These are phyloP conservation scores for Podospora pseudopauciseta DNA, from an alignment of 495 filamentous ascomycete species.

Conservation along the genomic window DNA sequence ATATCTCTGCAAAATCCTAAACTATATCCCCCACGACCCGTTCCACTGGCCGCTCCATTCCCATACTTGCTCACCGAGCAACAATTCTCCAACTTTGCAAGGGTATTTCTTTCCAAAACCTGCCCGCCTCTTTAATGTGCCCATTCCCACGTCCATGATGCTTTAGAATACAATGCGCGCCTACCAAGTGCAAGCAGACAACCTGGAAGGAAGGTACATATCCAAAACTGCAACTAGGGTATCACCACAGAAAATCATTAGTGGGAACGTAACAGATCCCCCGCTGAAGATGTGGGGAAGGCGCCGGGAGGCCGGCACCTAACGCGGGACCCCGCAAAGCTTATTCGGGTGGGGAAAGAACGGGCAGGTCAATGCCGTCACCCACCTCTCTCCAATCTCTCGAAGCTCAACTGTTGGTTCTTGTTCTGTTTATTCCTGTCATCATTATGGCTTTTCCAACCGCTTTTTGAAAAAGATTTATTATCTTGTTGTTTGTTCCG, in stretches of 20 bases:
- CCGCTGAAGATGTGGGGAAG: neutral
- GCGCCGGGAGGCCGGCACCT: neutral
- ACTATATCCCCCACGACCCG: neutral
- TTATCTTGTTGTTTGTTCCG: neutral
- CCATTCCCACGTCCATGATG: neutral
- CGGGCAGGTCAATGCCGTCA: neutral
- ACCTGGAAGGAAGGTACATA: no score
- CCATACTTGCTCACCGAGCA: neutral
- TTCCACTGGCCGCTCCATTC: neutral
- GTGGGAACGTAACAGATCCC: neutral
- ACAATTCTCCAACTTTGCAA: neutral
- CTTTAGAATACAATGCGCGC: neutral
- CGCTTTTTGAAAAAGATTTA: neutral
- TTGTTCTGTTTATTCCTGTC: no score
- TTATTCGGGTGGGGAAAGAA: neutral
- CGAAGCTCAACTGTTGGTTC: neutral
- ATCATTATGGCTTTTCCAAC: neutral
- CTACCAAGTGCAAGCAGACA: no score
- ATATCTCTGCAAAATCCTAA: neutral
- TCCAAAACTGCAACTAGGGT: neutral
- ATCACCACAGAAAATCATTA: neutral
- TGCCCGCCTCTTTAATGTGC: neutral
- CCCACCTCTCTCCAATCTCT: neutral
- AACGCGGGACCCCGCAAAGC: neutral
- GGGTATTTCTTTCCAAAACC: neutral